Base-by-base conservation (phyloP, 2,329 filamentous ascomycete species). In the Cercospora sp. region DNA sequence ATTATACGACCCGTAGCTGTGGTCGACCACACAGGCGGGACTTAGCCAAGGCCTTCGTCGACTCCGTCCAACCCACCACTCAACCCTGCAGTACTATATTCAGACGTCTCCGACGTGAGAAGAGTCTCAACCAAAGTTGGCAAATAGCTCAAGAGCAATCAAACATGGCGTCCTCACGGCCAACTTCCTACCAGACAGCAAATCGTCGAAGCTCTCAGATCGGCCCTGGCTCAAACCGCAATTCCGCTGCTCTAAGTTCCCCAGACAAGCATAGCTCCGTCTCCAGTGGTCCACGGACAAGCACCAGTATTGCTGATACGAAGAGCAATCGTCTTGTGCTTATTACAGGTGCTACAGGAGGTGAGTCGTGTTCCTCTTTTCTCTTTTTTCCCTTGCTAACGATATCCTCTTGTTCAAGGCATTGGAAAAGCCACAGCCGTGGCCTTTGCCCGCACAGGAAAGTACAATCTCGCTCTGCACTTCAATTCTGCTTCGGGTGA, bases 401-500 rank as follows among this genome's bases (percentile, higher is more conserved):
- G 9, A 58, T 6, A 57, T n/a, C 16, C 6, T 18, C 7, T 4
- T 7, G 12, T 13, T n/a, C 5, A 10, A 62, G 82, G 81, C 18
- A 84, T 84, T 24, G 82, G 82, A 5, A 76, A 75, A 62, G 80
- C 82, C 3, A 83, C 82, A 24, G 78, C 77, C 57, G 75, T 77
- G 0, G 72, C 78, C 10, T 77, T 84, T 5, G 81, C 82, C 1
- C 73, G 72, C 26, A 76, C 80, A 18, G 81, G 81, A 21, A 43
- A 67, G 45, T 83, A 80, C 70, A 77, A 79, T 43, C 77, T 84
- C 13, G 81, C 81, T 3, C 74, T 83, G 0, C 82, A 84, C 72
- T 84, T 81, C 76, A 75, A 82, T 69, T 72, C 74, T 65, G 77
- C 79, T 57, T 72, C 71, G 49, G 77, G 80, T 8, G 65, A 75